Evolutionary conservation across 1,139 yeast genomes (phyloP), one percentile per base, ranked within the genome.

Genomic region (Blastobotrys persicus): DNA sequence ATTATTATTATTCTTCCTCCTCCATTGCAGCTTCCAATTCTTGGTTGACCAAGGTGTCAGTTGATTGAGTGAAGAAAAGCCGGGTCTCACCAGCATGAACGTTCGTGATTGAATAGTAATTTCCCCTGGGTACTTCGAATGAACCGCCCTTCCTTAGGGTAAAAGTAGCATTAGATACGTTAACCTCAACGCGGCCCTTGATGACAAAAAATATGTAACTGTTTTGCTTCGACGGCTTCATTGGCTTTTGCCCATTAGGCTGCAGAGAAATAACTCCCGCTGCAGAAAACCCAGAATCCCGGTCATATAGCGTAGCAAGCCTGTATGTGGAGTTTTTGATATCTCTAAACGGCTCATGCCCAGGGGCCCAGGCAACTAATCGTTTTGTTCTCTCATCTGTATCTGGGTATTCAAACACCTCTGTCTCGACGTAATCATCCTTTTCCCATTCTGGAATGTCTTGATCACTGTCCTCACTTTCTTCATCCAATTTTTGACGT

Each of bases 81-180:
- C 77, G 75, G 0, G 85, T 88, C 28, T 75, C 74, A 45, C 72
- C 70, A 0, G 88, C 86, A 39, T 74, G 72, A 61, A 58, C 44
- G 48, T 64, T 88, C 81, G 53, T 73, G 71, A 63, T 85, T 72
- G 51, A 85, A 64, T 87, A 88, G 44, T 76, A 74, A 61, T 85
- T 88, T 3, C 83, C 85, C 68, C 85, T 77, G 0, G 97, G 97
- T 2, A 89, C 77, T 58, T 85, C 87, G 60, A 89, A 83, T 1
- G 92, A 79, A 50, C 95, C 86, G 1, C 96, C 96, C 54, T 76
- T 72, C 0, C 80, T 76, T 6, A 84, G 85, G 4, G 80, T 70
- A 61, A 91, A 87, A 18, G 70, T 74, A 23, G 74, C 74, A 6
- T 79, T 80, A 40, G 81, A 78, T 6, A 91, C 59, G 1, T 80